Base-by-base conservation (phyloP, 306 rosid species). In the Sechiopsis laciniata region DNA sequence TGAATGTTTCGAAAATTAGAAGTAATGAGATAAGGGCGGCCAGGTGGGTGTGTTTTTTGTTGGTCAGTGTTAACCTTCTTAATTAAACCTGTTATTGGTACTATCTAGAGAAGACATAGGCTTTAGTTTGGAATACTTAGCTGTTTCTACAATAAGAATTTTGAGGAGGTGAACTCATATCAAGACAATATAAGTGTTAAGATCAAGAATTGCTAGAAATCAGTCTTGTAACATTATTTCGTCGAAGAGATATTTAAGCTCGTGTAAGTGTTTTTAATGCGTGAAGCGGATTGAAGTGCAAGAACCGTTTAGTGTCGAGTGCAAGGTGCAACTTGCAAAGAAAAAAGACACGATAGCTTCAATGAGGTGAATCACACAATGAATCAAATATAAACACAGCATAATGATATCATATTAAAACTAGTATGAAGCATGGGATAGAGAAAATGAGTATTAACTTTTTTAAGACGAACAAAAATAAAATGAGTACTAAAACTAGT, bases 21-120 rank as follows among this genome's bases (percentile, higher is more conserved):
- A 15, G 45, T 51, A 70, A 70, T 70, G 16, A 19, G 57, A 69
- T 8, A 50, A 59, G n/a, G n/a, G n/a, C n/a, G n/a, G n/a, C n/a
- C n/a, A 8, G 74, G 11, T 20, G 45, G 22, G 21, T 21, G 12
- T 68, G 42, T 46, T 48, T 37, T 7, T 40, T 69, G 58, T 13
- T 48, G 58, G 58, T 7, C 45, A 51, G 13, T 68, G 21, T 70
- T 50, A 16, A 8, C 45, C 21, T 40, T 13, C 59, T 8, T 15
- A 70, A 46, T 46, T 68, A 68, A 20, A 21, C 55, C 6, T 68
- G 42, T 21, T 45, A 67, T 19, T 13, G 37, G 17, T 46, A 67
- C 40, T 21, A 20, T 46, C 19, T 46, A 50, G 73, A 12, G 55
- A 21, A 67, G 12, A 68, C 16, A 70, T 69, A 69, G 58, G 22